phyloP scores from a whole-genome alignment of 2,329 filamentous ascomycete species.

The Rhynchosporium agropyri region DNA sequence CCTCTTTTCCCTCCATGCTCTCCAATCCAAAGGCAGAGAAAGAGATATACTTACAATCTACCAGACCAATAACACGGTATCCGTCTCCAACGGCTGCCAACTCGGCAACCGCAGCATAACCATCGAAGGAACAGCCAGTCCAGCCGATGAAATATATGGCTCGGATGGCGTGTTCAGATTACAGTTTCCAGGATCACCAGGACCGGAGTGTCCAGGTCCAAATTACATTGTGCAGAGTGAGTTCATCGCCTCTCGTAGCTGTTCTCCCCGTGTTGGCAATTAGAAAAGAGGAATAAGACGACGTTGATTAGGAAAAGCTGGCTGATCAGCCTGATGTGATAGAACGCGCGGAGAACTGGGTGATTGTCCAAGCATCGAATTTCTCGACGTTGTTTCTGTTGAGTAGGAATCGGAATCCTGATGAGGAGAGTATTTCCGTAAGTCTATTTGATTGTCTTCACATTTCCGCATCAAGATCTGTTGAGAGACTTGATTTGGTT shows the following conservation, averaged over 20 bases:
- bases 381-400: slow-evolving; percentile 16
- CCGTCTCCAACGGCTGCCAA: slow-evolving; percentile 18
- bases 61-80: slow-evolving; percentile 12
- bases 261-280: neutral
- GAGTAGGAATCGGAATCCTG: slow-evolving; percentile 15
- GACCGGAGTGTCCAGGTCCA: slow-evolving; percentile 5
- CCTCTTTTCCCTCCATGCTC: neutral
- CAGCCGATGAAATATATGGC: slow-evolving; percentile 12
- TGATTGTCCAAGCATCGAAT: slow-evolving; percentile 15
- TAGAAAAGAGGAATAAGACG: neutral
- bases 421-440: slow-evolving; percentile 13
- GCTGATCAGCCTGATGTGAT: neutral
- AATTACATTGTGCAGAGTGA: slow-evolving; percentile 18
- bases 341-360: slow-evolving; percentile 10
- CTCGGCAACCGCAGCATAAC: slow-evolving; percentile 10
- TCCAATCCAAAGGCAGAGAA: neutral
- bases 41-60: too few species aligned
- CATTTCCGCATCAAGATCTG: too few species aligned
- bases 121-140: slow-evolving; percentile 4
- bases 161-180: slow-evolving; percentile 14
- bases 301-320: neutral
- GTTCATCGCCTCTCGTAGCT: neutral
- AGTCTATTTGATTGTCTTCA: neutral
- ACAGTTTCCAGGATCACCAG: neutral
- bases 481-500: too few species aligned